Evolutionary conservation across 352 stramenopile species (phyloP).

Genomic region (Phytophthora crassamura): DNA sequence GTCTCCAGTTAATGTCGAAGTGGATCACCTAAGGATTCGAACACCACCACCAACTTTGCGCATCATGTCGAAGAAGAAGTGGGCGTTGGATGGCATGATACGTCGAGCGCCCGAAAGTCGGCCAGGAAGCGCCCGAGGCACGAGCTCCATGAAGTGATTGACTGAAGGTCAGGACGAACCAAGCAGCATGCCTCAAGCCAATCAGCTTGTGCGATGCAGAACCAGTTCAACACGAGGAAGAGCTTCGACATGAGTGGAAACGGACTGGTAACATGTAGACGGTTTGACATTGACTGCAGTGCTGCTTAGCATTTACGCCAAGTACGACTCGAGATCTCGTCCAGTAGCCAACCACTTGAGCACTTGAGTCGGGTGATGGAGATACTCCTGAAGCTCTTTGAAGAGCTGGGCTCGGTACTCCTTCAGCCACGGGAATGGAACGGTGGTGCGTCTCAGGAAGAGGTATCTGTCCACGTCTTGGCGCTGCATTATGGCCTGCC

Average conservation of each 20-base stretch:
- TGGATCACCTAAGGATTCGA: constrained; percentile 8
- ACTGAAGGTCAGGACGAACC: constrained; percentile 24
- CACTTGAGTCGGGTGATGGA: constrained; percentile 26
- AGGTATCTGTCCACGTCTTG: constrained; percentile 34
- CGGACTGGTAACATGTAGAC: not conserved
- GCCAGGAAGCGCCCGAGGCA: constrained; percentile 29
- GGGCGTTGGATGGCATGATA: constrained; percentile 29
- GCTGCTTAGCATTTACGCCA: too few species aligned
- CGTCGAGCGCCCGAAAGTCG: not conserved
- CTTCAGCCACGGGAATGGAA: constrained; percentile 31
- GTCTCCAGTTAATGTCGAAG: constrained; percentile 14
- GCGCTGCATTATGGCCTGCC: constrained; percentile 20
- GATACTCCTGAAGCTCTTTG: constrained; percentile 30
- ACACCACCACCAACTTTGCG: constrained; percentile 21
- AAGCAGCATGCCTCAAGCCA: constrained; percentile 32
- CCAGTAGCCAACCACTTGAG: constrained; percentile 29
- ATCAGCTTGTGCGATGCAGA: constrained; percentile 16
- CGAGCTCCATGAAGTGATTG: constrained; percentile 39
- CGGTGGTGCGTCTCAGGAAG: constrained; percentile 24
- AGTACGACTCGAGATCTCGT: constrained; percentile 26
- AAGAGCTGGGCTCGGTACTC: constrained; percentile 28
- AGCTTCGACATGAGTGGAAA: not conserved
- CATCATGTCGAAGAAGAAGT: constrained; percentile 9
- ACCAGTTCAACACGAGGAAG: constrained; percentile 14
- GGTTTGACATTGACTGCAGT: too few species aligned